These are phyloP conservation scores for Viola odorata DNA, from an alignment of 345 rosid species.

Conservation along the genomic window DNA sequence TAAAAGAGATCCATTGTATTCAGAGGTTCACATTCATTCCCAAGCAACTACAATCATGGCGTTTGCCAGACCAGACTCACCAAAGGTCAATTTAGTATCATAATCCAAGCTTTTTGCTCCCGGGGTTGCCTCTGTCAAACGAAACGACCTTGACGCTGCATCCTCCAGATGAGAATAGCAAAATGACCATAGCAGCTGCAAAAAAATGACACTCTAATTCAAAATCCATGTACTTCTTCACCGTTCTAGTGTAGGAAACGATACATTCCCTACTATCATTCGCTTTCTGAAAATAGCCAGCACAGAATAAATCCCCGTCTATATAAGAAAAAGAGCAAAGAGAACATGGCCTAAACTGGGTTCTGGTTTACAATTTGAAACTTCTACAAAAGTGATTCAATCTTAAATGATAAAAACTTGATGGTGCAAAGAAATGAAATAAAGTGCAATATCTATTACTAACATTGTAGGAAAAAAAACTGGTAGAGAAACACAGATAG, in stretches of 20 bases:
- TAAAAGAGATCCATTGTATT: neutral
- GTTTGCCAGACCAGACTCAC: constrained; percentile 82
- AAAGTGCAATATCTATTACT: too few species aligned
- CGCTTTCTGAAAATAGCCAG: neutral
- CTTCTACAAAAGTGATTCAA: neutral
- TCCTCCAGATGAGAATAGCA: constrained; percentile 62
- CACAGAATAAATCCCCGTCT: neutral
- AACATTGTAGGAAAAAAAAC: too few species aligned
- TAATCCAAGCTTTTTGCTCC: constrained; percentile 78
- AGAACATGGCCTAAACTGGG: neutral
- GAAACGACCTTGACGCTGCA: constrained; percentile 55
- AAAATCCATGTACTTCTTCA: neutral
- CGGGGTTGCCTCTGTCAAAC: constrained; percentile 76
- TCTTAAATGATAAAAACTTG: too few species aligned
- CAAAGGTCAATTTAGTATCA: constrained; percentile 62
- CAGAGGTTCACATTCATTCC: constrained; percentile 36
- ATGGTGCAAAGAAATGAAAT: neutral
- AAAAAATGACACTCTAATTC: constrained; percentile 1
- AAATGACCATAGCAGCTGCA: constrained; percentile 91
- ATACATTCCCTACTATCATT: too few species aligned
- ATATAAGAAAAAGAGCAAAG: neutral
- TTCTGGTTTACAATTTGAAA: neutral
- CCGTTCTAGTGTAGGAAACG: neutral
- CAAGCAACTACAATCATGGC: constrained; percentile 72
- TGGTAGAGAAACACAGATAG: too few species aligned